Evolutionary conservation across 805 yeast species (phyloP).

Genomic region (Candida rishiriensis): DNA sequence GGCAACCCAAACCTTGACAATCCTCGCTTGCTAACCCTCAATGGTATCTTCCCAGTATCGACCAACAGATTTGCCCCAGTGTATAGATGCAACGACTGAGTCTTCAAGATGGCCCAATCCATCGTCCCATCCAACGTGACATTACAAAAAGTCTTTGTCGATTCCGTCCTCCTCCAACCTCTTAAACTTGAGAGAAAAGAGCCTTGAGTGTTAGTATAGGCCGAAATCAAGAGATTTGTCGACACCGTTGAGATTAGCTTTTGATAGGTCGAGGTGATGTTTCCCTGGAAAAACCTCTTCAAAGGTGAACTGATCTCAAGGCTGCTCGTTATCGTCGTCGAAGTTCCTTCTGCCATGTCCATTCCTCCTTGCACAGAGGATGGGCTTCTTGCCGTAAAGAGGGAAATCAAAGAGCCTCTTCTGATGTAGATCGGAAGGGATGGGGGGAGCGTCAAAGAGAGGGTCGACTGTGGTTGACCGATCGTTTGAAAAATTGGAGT

Average conservation of each 20-base stretch:
- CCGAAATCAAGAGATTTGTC: conserved; percentile 38
- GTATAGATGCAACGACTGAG: conserved; percentile 44
- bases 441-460: conserved; percentile 52
- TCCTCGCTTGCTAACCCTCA: conserved; percentile 31
- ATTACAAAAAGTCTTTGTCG: conserved; percentile 38
- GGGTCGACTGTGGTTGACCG: conserved; percentile 45
- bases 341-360: background rate
- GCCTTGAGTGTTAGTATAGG: conserved; percentile 21
- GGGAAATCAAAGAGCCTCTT: conserved; percentile 45
- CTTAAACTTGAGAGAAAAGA: conserved; percentile 3
- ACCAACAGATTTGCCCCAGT: conserved; percentile 49
- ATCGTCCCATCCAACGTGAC: conserved; percentile 50
- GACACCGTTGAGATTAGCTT: conserved; percentile 45
- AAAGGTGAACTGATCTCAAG: conserved; percentile 35
- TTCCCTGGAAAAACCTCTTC: conserved; percentile 41
- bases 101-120: conserved; percentile 59
- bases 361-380: background rate
- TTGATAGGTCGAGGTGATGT: conserved; percentile 42
- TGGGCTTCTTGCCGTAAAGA: conserved; percentile 28
- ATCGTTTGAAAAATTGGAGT: conserved; percentile 36
- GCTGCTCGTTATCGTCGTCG: conserved; percentile 26
- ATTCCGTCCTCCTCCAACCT: conserved; percentile 6
- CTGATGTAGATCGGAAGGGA: conserved; percentile 50
- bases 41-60: conserved; percentile 36
- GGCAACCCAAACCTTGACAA: conserved; percentile 22